A percentile compares a stretch with the other conserved stretches of the same genome.
phyloP scores from a whole-genome alignment of 1,284 basidiomycete genomes.

The Ceratobasidium sp. region DNA sequence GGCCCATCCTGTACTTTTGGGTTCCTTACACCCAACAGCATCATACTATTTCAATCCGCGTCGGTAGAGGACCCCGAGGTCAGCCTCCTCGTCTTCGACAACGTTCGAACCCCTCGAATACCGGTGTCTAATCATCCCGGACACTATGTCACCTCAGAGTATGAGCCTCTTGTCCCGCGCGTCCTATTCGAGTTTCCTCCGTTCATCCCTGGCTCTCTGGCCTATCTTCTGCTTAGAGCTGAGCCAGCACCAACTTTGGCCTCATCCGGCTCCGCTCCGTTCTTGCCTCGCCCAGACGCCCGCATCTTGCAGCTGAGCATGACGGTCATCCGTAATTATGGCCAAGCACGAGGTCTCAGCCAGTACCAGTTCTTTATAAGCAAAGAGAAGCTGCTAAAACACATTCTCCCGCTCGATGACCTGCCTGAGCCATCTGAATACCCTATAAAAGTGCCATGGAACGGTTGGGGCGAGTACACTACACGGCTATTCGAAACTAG shows the following conservation, averaged over 20 bases:
- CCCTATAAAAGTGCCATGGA: conserved; percentile 27
- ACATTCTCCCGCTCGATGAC: background rate
- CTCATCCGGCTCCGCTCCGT: conserved; percentile 1
- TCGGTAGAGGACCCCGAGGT: background rate
- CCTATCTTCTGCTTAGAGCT: conserved; percentile 11
- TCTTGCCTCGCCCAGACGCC: conserved; percentile 13
- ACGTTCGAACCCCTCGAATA: conserved; percentile 3
- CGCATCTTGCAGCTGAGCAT: conserved; percentile 33
- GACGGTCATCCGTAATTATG: conserved; percentile 32
- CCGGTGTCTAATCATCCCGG: background rate
- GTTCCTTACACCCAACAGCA: conserved; percentile 17
- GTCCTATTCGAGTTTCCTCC: conserved; percentile 21
- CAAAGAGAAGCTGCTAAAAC: conserved; percentile 23
- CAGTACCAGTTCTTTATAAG: conserved; percentile 40
- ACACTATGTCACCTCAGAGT: background rate
- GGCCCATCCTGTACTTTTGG: conserved; percentile 37
- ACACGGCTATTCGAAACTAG: conserved; percentile 27
- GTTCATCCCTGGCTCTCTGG: background rate
- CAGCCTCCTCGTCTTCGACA: conserved; percentile 2
- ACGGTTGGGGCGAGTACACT: conserved; percentile 32
- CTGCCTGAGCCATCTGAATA: background rate
- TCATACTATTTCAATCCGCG: conserved; percentile 11
- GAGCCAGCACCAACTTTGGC: conserved; percentile 28
- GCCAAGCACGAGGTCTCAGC: conserved; percentile 26
- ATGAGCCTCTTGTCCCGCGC: background rate